Base-by-base conservation (phyloP, 1,284 basidiomycete genomes). In the Ceratobasidium sp. region DNA sequence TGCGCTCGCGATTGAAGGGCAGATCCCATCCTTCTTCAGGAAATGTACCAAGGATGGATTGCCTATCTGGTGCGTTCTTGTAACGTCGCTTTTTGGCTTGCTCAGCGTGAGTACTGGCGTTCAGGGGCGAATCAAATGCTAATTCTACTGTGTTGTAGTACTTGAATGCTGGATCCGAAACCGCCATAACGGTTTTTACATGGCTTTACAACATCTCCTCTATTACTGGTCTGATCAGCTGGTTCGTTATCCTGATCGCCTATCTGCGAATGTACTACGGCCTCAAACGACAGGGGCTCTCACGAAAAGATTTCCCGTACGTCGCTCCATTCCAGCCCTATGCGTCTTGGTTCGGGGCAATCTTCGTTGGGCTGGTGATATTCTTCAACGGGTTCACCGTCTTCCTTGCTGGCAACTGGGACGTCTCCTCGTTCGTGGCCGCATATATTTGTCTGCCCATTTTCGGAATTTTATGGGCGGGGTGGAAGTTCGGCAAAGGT, bases 201-300 rank as follows among this genome's bases (percentile, higher is more conserved):
- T 81, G 79, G 87, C 79, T 88, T 40, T 82, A 88, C 73, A 87
- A 89, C 75, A 79, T 91, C 57, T 87, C 86, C 3, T 85, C 88
- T 10, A 86, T 90, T 69, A 87, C 88, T 0, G 87, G 88, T 20
- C 79, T 92, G 65, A 81, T 90, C 56, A 86, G 85, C 25, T 90
- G 87, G 86, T 83, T 50, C 10, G 60, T 52, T 1, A 52, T 91
- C 72, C 84, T 87, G 55, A 55, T 73, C 15, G 56, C 42, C 17
- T 64, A 52, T 47, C 45, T 64, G 7, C 60, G 60, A n/a, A 52
- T 84, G 78, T 81, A 82, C 75, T 78, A 82, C 69, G 84, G 82
- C 35, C 74, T 81, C 71, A 80, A 80, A 74, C 74, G 72, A 34
- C 83, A 85, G 70, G 81, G 80, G 2, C 72, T 82, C 70, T 74